Evolutionary conservation across 2,329 filamentous ascomycete genomes (phyloP).

Genomic region (Berkeleyomyces rouxiae): DNA sequence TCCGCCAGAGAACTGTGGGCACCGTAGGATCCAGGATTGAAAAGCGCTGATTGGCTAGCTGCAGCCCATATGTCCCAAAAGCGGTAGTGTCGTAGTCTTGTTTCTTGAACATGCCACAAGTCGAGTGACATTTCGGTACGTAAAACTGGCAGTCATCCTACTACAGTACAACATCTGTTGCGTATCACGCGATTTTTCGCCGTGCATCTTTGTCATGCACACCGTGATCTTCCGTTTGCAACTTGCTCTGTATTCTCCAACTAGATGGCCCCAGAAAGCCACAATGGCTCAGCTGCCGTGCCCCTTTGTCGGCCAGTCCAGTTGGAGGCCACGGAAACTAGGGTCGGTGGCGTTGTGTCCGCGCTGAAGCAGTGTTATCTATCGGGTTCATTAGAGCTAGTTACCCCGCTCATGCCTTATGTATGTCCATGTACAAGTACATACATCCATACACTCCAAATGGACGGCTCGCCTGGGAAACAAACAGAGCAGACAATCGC

Average conservation of each 20-base stretch:
- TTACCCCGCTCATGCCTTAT: not conserved
- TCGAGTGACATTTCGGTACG: slow-evolving; percentile 1
- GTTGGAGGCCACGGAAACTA: not conserved
- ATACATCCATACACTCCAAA: too few relatives aligned
- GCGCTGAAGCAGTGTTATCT: not conserved
- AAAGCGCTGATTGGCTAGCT: not conserved
- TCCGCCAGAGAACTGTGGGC: not conserved
- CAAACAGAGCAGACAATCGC: not conserved
- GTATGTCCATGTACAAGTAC: not conserved
- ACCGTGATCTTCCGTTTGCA: not conserved
- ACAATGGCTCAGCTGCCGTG: not conserved
- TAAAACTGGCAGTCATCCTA: not conserved
- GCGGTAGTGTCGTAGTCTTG: not conserved
- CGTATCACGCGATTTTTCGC: not conserved
- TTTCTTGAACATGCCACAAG: not conserved
- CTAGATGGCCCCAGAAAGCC: not conserved
- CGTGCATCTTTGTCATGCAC: not conserved
- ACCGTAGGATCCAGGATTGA: not conserved
- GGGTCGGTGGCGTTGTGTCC: not conserved
- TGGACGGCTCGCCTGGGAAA: not conserved
- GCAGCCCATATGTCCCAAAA: not conserved
- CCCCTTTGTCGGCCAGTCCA: not conserved
- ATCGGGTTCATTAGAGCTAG: not conserved
- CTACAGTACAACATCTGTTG: not conserved
- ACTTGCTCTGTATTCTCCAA: not conserved